Evolutionary conservation across 2,329 filamentous ascomycete genomes (phyloP), one percentile per base, ranked within the genome.

Genomic region (Paecilomyces formosus): DNA sequence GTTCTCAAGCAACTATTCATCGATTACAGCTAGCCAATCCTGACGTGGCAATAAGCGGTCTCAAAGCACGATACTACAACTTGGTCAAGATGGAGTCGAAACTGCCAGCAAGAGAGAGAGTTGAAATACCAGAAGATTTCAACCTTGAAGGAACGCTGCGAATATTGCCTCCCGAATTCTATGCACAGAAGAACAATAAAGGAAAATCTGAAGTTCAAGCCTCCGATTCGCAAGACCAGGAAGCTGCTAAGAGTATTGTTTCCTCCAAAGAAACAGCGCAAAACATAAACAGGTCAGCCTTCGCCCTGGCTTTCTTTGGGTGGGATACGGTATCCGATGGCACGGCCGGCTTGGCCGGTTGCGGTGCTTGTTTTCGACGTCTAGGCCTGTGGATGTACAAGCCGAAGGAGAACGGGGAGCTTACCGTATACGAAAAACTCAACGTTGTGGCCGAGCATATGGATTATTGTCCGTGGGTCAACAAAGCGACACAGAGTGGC

Each of bases 311-410:
- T 11, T 73, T 92, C 21, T 83, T 88, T 59, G 90, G 90, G 33
- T 93, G 90, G 89, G 85, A 90, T 22, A 85, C 87, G 49, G 64
- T 69, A 33, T 65, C 63, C 3, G 75, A 75, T 56, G 70, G 67
- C 33, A 65, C 70, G 28, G 71, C 67, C 9, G 88, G 90, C 60
- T 84, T 93, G 15, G 87, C 89, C 5, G 86, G 86, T 3, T 99
- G 94, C 72, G 83, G 88, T 59, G 89, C 90, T 21, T 99, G 94
- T 71, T 89, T 96, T 68, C 86, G 94, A 60, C 86, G 92, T 1
- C 80, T 97, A 0, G 94, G 94, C 0, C 80, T 99, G 1, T 99
- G 94, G 94, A 88, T 99, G 79, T 97, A 96, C 72, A 88, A 86
- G 68, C 87, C 86, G 72, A 92, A 87, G 72, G 83, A 85, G 66